phyloP scores from a whole-genome alignment of 371 early-diverging fungal species.

The Mucor indicus region DNA sequence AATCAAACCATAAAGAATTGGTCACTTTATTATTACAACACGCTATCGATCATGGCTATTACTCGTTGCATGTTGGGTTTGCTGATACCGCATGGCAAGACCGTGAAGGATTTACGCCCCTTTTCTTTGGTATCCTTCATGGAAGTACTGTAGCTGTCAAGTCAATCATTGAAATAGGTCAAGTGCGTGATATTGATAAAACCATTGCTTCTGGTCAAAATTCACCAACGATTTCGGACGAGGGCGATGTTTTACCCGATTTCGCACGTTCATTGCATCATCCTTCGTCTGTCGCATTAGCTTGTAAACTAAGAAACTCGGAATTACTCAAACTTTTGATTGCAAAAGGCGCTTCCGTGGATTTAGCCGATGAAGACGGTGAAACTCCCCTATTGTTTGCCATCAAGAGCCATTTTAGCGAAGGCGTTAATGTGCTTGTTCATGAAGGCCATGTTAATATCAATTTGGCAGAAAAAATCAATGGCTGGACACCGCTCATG shows the following conservation, averaged over 20 bases:
- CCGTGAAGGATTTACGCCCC: constrained; percentile 66
- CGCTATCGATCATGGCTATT: constrained; percentile 42
- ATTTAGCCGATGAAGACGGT: constrained; percentile 62
- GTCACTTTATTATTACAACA: constrained; percentile 45
- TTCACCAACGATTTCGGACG: constrained; percentile 3
- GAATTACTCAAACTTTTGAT: constrained; percentile 50
- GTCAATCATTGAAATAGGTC: constrained; percentile 54
- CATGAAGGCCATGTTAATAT: constrained; percentile 32
- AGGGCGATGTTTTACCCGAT: constrained; percentile 21
- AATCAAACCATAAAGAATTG: constrained; percentile 48
- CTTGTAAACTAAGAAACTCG: constrained; percentile 53
- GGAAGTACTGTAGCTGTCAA: constrained; percentile 55
- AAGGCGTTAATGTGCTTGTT: constrained; percentile 54
- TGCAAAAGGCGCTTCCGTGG: constrained; percentile 47
- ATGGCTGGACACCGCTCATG: constrained; percentile 68
- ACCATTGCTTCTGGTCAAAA: constrained; percentile 20
- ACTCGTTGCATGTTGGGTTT: constrained; percentile 33
- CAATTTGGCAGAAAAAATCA: constrained; percentile 39
- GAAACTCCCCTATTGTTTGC: constrained; percentile 65
- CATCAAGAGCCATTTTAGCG: constrained; percentile 47
- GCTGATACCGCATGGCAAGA: constrained; percentile 55
- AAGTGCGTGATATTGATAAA: constrained; percentile 50
- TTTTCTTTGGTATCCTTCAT: constrained; percentile 66
- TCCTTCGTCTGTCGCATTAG: constrained; percentile 54
- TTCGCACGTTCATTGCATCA: constrained; percentile 36